Percentiles rank a stretch among this genome's conserved stretches.
Conservation (phyloP, 2,329 filamentous ascomycete species). For the Grosmannia clavigera region DNA sequence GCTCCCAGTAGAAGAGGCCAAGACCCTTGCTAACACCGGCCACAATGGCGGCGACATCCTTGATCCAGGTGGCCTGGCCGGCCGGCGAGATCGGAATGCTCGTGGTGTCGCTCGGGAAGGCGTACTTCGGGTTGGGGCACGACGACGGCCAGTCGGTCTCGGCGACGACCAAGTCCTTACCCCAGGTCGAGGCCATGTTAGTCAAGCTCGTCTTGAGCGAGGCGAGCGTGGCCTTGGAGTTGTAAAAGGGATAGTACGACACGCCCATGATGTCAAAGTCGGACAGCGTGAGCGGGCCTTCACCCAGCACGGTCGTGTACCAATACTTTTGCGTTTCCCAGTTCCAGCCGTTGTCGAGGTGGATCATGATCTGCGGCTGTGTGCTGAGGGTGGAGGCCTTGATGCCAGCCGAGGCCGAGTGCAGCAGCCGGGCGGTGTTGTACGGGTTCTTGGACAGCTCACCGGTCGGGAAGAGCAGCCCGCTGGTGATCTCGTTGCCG, state of each 20-base stretch:
- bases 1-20: conserved; percentile 62
- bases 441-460: conserved; percentile 35
- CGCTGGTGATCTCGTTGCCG: conserved; percentile 60
- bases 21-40: conserved; percentile 37
- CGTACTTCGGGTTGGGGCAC: conserved; percentile 44
- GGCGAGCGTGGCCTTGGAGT: conserved; percentile 42
- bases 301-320: conserved; percentile 43
- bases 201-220: conserved; percentile 41
- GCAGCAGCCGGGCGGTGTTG: conserved; percentile 52
- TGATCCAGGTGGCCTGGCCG: conserved; percentile 51
- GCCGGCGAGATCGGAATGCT: conserved; percentile 49
- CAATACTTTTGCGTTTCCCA: conserved; percentile 49
- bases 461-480: conserved; percentile 56
- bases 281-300: conserved; percentile 15
- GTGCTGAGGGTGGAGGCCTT: conserved; percentile 53
- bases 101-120: conserved; percentile 47
- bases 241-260: conserved; percentile 64
- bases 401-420: conserved; percentile 52
- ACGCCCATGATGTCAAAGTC: conserved; percentile 64
- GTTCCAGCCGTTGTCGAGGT: conserved; percentile 65
- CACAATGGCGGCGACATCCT: conserved; percentile 45
- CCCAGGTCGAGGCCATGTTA: conserved; percentile 48
- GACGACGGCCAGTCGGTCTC: conserved; percentile 59
- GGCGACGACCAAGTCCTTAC: conserved; percentile 55
- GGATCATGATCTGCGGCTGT: conserved; percentile 40